Percentiles rank a stretch among this genome's conserved stretches.
Evolutionary conservation across 1,284 basidiomycete species (phyloP).

Genomic region (Malassezia brasiliensis): DNA sequence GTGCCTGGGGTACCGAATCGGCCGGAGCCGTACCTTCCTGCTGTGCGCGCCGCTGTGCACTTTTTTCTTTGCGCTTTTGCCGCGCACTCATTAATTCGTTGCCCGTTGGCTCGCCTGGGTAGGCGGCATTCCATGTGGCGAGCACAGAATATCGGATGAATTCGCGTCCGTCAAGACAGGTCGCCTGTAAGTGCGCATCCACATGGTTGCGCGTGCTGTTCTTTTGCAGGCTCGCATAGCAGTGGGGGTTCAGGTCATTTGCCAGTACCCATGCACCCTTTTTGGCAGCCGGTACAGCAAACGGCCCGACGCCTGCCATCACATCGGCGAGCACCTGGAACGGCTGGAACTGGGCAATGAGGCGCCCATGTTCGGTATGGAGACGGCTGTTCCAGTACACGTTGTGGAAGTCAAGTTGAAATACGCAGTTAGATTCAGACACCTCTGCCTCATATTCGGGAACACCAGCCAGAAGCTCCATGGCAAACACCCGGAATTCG

Average conservation of each 20-base stretch:
- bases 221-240: conserved; percentile 61
- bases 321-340: conserved; percentile 72
- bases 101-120: conserved; percentile 13
- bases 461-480: conserved; percentile 91
- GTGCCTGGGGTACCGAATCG: not conserved
- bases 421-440: conserved; percentile 60
- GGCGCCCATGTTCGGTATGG: conserved; percentile 76
- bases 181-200: conserved; percentile 19
- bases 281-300: conserved; percentile 83
- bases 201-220: conserved; percentile 35
- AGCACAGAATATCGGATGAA: conserved; percentile 26
- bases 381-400: conserved; percentile 98
- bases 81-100: conserved; percentile 10
- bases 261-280: conserved; percentile 67
- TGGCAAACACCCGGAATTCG: conserved; percentile 84
- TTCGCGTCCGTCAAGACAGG: conserved; percentile 32
- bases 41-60: conserved; percentile 17
- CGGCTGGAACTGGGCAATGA: conserved; percentile 61
- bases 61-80: conserved; percentile 7
- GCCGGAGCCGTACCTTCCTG: not conserved
- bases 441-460: conserved; percentile 63
- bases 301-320: conserved; percentile 95
- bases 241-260: conserved; percentile 88
- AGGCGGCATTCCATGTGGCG: conserved; percentile 24
- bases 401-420: conserved; percentile 84